Conservation (phyloP, 148 eudicot genomes). For the Vaccinium myrtillus region DNA sequence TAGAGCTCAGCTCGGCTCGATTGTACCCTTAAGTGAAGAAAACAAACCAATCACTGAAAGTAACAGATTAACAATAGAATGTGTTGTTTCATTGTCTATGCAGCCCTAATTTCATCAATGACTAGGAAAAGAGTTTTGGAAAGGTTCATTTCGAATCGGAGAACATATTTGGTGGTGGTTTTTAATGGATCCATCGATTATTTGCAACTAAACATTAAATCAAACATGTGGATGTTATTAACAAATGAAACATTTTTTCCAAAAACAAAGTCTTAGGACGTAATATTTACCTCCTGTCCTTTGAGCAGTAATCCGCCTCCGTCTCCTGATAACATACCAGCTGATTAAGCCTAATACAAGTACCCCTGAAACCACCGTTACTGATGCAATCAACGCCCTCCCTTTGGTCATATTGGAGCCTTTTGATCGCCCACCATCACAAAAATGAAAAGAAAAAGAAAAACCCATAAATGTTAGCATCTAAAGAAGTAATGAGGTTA, state of each 20-base stretch:
- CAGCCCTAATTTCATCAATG: too few species aligned
- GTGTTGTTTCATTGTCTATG: too few species aligned
- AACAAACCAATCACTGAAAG: too few species aligned
- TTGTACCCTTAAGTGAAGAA: too few species aligned
- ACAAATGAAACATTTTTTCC: not conserved
- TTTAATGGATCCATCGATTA: too few species aligned
- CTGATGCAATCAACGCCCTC: constrained; percentile 18
- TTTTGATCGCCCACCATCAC: not conserved
- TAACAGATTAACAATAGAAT: too few species aligned
- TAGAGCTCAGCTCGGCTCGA: too few species aligned
- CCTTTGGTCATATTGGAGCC: constrained; percentile 2
- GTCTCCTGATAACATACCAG: constrained; percentile 1
- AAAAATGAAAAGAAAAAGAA: not conserved
- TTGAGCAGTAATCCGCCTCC: not conserved
- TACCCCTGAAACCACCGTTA: not conserved
- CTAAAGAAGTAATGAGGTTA: not conserved
- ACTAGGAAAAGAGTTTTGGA: not conserved
- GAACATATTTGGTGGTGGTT: not conserved
- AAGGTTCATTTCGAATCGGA: not conserved
- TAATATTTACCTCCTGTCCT: not conserved
- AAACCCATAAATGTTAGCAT: not conserved
- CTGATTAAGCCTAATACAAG: constrained; percentile 3
- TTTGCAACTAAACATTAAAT: not conserved
- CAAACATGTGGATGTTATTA: constrained; percentile 4
- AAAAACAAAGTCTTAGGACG: not conserved